These are phyloP conservation scores for Penicillium capsulatum DNA, from an alignment of 2,329 filamentous ascomycete genomes.

Conservation along the genomic window DNA sequence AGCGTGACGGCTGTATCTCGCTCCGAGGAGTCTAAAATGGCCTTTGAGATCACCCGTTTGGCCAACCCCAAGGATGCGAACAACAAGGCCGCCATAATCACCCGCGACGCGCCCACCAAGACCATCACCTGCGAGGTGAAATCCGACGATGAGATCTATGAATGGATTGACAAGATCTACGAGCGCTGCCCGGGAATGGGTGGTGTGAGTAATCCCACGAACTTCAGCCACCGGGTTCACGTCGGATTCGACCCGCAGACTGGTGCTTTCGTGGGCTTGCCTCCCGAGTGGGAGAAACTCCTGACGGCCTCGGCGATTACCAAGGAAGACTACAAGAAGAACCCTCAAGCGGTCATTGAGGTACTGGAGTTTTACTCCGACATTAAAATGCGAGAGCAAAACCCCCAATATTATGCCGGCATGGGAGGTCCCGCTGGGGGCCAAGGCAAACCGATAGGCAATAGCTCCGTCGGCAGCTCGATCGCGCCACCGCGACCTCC, in stretches of 20 bases:
- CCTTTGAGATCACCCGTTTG: conserved; percentile 84
- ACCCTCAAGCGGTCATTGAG: conserved; percentile 73
- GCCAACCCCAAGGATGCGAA: conserved; percentile 57
- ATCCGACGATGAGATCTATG: conserved; percentile 92
- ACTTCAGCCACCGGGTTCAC: conserved; percentile 95
- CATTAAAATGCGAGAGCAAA: conserved; percentile 61
- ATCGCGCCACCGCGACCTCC: conserved; percentile 67
- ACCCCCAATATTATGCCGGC: conserved; percentile 57
- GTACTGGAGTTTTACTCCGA: conserved; percentile 67
- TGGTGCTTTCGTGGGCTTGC: conserved; percentile 89
- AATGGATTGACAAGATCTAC: conserved; percentile 98
- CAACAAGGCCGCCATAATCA: conserved; percentile 65
- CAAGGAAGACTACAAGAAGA: conserved; percentile 97
- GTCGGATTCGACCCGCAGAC: conserved; percentile 95
- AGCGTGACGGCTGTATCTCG: conserved; percentile 87
- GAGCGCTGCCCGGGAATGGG: conserved; percentile 96
- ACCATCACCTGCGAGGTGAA: conserved; percentile 91
- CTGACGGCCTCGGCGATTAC: conserved; percentile 95
- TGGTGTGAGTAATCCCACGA: conserved; percentile 95
- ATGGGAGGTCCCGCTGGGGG: conserved; percentile 58
- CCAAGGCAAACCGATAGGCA: conserved; percentile 45
- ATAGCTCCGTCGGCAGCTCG: conserved; percentile 51
- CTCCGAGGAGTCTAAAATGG: conserved; percentile 84
- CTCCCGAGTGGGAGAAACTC: conserved; percentile 94
- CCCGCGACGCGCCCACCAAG: conserved; percentile 74